phyloP scores from a whole-genome alignment of 768 basidiomycete genomes.

The Clathrus columnatus region DNA sequence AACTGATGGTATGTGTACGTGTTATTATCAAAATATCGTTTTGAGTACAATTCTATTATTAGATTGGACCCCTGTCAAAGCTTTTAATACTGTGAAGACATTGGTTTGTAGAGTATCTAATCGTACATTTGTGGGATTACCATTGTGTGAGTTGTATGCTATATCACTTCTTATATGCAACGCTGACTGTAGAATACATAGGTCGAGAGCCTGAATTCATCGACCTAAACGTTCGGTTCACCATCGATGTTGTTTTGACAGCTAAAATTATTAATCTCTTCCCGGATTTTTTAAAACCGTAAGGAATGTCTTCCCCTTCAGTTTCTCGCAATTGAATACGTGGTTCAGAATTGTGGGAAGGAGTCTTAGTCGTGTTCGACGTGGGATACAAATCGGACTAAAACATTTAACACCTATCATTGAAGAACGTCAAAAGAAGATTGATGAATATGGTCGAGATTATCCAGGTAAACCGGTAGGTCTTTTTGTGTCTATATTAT shows the following conservation, averaged over 20 bases:
- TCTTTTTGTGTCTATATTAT: not conserved
- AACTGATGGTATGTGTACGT: constrained; percentile 12
- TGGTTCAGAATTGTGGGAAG: constrained; percentile 2
- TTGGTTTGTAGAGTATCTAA: constrained; percentile 36
- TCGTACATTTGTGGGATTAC: constrained; percentile 41
- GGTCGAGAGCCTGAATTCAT: constrained; percentile 11
- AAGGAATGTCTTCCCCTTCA: constrained; percentile 9
- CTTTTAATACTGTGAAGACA: constrained; percentile 20
- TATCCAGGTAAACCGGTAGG: not conserved
- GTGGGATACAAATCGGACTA: not conserved
- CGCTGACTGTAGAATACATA: not conserved
- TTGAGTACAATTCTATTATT: not conserved
- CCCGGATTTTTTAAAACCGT: constrained; percentile 12
- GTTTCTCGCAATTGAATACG: not conserved
- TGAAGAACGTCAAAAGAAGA: not conserved
- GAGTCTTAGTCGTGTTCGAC: constrained; percentile 4
- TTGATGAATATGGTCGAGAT: not conserved
- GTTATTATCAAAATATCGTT: too few relatives aligned
- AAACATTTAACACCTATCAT: not conserved
- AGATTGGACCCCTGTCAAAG: constrained; percentile 28
- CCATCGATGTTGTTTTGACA: not conserved
- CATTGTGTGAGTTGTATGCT: constrained; percentile 30
- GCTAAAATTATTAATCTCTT: constrained; percentile 5
- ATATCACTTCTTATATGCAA: not conserved
- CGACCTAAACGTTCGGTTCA: constrained; percentile 2